A percentile compares a stretch with the other conserved stretches of the same genome.
These are phyloP conservation scores for Penicillium verrucosum DNA, from an alignment of 2,329 filamentous ascomycete genomes.

Conservation along the genomic window DNA sequence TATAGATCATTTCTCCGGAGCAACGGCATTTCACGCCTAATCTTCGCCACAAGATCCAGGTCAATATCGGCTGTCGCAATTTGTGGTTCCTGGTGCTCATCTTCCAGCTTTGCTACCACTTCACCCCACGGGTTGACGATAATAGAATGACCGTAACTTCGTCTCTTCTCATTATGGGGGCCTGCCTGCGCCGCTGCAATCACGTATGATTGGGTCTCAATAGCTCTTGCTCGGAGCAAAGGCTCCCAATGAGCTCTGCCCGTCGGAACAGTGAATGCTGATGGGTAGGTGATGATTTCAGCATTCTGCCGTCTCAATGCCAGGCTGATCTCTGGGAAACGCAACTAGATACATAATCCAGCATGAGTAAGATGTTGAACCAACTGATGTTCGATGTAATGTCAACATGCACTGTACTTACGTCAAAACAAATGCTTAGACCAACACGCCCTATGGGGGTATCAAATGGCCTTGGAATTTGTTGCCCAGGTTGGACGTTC, in stretches of 20 bases:
- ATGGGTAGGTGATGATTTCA: slow-evolving; percentile 80
- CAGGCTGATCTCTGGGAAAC: slow-evolving; percentile 74
- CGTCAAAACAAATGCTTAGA: slow-evolving; percentile 83
- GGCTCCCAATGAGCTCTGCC: slow-evolving; percentile 83
- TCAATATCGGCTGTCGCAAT: slow-evolving; percentile 55
- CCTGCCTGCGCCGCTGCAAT: slow-evolving; percentile 82
- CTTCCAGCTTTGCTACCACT: slow-evolving; percentile 62
- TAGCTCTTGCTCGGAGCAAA: slow-evolving; percentile 73
- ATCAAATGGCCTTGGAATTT: slow-evolving; percentile 67
- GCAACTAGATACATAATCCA: slow-evolving; percentile 50
- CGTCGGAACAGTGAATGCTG: slow-evolving; percentile 84
- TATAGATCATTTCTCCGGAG: slow-evolving; percentile 54
- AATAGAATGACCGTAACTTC: slow-evolving; percentile 82
- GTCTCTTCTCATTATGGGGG: slow-evolving; percentile 68
- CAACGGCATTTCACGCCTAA: slow-evolving; percentile 57
- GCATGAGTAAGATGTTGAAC: background rate
- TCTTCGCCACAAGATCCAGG: slow-evolving; percentile 49
- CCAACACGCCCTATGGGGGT: slow-evolving; percentile 73
- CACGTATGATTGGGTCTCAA: slow-evolving; percentile 86
- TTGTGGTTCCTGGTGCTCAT: slow-evolving; percentile 45
- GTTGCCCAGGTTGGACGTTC: slow-evolving; percentile 65
- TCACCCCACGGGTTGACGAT: slow-evolving; percentile 85
- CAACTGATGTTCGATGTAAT: background rate
- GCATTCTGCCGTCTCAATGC: slow-evolving; percentile 64
- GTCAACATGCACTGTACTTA: slow-evolving; percentile 29